Conservation (phyloP, 805 yeast species). For the Scheffersomyces stipitis region DNA sequence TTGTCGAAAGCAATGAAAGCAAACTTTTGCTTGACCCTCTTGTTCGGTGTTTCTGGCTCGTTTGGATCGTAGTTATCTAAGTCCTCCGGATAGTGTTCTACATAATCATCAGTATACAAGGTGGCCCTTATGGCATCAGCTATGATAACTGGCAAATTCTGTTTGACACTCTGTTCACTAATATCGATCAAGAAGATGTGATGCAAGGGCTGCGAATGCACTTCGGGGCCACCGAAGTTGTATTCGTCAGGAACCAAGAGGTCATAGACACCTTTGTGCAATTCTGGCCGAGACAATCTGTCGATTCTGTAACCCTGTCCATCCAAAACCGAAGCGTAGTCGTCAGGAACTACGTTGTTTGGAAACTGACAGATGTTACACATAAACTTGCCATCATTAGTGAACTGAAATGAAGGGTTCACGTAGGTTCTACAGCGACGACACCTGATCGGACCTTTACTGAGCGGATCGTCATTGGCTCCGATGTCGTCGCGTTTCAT, state of each 20-base stretch:
- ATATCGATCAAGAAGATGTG: conserved; percentile 77
- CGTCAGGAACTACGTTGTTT: conserved; percentile 64
- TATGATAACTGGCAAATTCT: conserved; percentile 59
- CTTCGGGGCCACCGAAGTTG: conserved; percentile 47
- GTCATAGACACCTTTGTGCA: conserved; percentile 82
- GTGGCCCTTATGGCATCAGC: conserved; percentile 69
- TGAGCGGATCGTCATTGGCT: conserved; percentile 23
- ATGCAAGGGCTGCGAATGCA: conserved; percentile 45
- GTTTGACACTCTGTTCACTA: conserved; percentile 55
- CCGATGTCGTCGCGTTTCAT: conserved; percentile 32
- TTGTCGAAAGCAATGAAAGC: conserved; percentile 79
- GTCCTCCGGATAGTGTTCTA: conserved; percentile 7
- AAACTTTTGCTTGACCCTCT: conserved; percentile 38
- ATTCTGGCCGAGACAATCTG: conserved; percentile 66
- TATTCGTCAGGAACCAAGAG: conserved; percentile 74
- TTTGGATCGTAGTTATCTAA: conserved; percentile 8
- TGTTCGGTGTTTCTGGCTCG: conserved; percentile 7
- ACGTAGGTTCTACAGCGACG: conserved; percentile 87
- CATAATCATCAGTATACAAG: conserved; percentile 33
- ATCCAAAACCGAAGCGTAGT: conserved; percentile 65
- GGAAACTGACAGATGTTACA: conserved; percentile 86
- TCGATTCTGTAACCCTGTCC: conserved; percentile 63
- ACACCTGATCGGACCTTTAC: conserved; percentile 80
- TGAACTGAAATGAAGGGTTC: conserved; percentile 77
- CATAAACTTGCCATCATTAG: conserved; percentile 59